Percentiles rank a stretch among this genome's conserved stretches.
Conservation (phyloP, 345 rosid genomes). For the Corchorus olitorius region DNA sequence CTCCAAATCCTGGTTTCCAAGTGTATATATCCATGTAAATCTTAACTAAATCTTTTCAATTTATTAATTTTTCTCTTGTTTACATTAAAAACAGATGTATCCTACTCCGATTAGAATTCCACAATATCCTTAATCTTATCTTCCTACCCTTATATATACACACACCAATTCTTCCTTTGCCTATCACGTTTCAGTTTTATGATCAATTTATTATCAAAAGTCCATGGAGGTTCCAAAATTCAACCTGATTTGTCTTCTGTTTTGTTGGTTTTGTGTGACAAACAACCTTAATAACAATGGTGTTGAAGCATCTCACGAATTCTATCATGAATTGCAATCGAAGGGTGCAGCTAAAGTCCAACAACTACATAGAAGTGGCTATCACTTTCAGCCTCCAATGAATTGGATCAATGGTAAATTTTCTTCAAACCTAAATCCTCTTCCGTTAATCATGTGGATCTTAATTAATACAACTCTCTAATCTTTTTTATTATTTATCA, state of each 20-base stretch:
- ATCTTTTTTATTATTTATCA: no score
- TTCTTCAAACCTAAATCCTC: neutral
- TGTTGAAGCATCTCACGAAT: slow-evolving; percentile 51
- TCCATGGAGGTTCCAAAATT: neutral
- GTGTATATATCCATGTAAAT: no score
- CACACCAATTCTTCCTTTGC: no score
- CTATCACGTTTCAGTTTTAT: no score
- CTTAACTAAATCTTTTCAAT: no score
- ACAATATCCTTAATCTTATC: neutral
- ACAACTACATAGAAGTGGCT: slow-evolving; percentile 55
- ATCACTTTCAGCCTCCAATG: slow-evolving; percentile 82
- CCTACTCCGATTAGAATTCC: no score
- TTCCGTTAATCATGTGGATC: neutral
- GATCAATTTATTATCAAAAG: no score
- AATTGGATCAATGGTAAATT: slow-evolving; percentile 85
- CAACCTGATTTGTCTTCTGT: neutral
- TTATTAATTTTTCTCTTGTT: no score
- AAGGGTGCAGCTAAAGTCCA: slow-evolving; percentile 30
- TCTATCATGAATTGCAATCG: slow-evolving; percentile 46
- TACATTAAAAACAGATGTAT: no score
- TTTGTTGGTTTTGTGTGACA: neutral
- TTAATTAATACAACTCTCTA: neutral
- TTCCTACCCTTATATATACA: neutral
- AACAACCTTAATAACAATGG: neutral
- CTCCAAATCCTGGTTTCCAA: no score